These are phyloP conservation scores for Rhodotorula sp. DNA, from an alignment of 1,284 basidiomycete genomes.

Conservation along the genomic window DNA sequence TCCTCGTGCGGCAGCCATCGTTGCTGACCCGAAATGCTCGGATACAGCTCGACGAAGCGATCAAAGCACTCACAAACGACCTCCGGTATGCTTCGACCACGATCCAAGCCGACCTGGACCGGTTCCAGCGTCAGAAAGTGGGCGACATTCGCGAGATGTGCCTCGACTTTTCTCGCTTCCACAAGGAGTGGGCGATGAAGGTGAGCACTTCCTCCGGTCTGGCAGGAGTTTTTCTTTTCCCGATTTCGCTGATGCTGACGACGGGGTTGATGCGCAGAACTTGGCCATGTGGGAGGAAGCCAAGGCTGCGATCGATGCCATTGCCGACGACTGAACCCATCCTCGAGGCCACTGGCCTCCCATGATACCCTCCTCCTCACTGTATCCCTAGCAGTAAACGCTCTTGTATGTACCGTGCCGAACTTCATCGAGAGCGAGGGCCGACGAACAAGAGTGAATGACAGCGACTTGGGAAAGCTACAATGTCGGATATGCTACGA, in stretches of 20 bases:
- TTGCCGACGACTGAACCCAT: constrained; percentile 71
- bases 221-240: background rate
- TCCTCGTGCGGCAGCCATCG: background rate
- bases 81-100: constrained; percentile 92
- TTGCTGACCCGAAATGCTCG: background rate
- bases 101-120: constrained; percentile 94
- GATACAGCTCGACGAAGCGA: constrained; percentile 78
- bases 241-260: background rate
- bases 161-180: constrained; percentile 81
- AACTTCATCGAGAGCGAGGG: no score
- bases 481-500: no score
- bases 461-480: no score
- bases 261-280: constrained; percentile 60
- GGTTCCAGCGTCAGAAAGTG: constrained; percentile 98
- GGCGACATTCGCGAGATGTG: constrained; percentile 90
- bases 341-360: background rate
- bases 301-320: constrained; percentile 80
- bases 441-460: no score
- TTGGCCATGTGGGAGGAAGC: constrained; percentile 95
- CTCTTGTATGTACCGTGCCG: no score
- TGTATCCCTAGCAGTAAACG: background rate
- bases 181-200: constrained; percentile 94
- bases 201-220: constrained; percentile 52
- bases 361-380: background rate
- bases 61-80: constrained; percentile 84